Conservation (phyloP, 345 rosid genomes). For the Acer yangbiense region DNA sequence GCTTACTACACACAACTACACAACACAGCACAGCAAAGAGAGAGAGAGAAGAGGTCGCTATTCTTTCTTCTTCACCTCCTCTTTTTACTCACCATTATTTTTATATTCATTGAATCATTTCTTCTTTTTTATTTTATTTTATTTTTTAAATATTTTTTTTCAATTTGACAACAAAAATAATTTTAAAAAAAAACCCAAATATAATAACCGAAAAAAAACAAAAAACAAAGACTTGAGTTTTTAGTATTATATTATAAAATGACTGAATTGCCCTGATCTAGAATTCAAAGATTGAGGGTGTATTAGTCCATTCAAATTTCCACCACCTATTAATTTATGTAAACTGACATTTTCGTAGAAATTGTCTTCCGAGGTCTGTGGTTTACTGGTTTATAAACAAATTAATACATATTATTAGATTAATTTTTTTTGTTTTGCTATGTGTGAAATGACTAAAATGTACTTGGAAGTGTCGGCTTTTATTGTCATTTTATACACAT, state of each 20-base stretch:
- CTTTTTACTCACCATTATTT: slow-evolving; percentile 37
- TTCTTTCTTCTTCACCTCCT: slow-evolving; percentile 45
- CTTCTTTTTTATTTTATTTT: too few species aligned
- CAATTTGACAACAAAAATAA: slow-evolving; percentile 9
- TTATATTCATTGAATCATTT: background rate
- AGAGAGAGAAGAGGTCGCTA: slow-evolving; percentile 47
- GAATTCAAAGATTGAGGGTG: slow-evolving; percentile 13
- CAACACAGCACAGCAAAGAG: slow-evolving; percentile 9
- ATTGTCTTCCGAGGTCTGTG: slow-evolving; percentile 8
- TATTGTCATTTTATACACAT: slow-evolving; percentile 34
- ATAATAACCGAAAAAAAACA: background rate
- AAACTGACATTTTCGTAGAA: slow-evolving; percentile 19
- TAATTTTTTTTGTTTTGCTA: background rate
- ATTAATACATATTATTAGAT: slow-evolving; percentile 2
- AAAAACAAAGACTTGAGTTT: slow-evolving; percentile 31
- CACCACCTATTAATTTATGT: background rate
- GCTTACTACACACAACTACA: background rate
- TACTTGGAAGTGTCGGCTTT: slow-evolving; percentile 11
- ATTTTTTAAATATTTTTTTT: background rate
- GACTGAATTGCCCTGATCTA: slow-evolving; percentile 22
- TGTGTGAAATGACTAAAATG: slow-evolving; percentile 14
- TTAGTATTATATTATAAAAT: slow-evolving; percentile 16
- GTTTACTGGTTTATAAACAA: background rate
- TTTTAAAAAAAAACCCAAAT: background rate
- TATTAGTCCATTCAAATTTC: background rate